These are phyloP conservation scores for Kitagawia praeruptora DNA, from an alignment of 129 eudicot genomes.

Conservation along the genomic window DNA sequence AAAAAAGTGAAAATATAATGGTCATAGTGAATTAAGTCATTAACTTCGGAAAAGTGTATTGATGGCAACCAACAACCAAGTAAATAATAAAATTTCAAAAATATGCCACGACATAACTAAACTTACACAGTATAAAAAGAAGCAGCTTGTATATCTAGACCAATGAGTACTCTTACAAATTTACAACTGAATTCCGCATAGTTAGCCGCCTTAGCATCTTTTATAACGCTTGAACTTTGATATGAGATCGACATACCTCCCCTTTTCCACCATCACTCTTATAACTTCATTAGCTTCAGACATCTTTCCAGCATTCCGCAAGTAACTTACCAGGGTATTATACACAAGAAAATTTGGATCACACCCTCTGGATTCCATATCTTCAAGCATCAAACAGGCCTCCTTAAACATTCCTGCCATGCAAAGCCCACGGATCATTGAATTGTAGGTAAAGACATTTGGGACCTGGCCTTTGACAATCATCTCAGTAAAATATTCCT, in stretches of 20 bases:
- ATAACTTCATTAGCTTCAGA: slow-evolving; percentile 64
- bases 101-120: background rate
- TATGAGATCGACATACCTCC: slow-evolving; percentile 52
- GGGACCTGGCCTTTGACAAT: slow-evolving; percentile 61
- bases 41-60: background rate
- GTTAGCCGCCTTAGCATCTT: slow-evolving; percentile 40
- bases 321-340: slow-evolving; percentile 61
- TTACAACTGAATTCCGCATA: slow-evolving; percentile 12
- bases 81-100: background rate
- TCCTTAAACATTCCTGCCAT: slow-evolving; percentile 59
- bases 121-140: slow-evolving; percentile 13
- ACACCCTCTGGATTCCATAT: slow-evolving; percentile 86
- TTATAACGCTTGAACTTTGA: slow-evolving; percentile 40
- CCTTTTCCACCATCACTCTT: slow-evolving; percentile 62
- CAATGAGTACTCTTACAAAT: slow-evolving; percentile 6
- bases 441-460: slow-evolving; percentile 79
- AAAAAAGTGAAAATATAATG: background rate
- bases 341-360: slow-evolving; percentile 89
- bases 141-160: slow-evolving; percentile 15
- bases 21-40: background rate
- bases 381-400: slow-evolving; percentile 74
- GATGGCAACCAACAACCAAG: background rate
- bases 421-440: slow-evolving; percentile 92
- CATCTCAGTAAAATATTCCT: slow-evolving; percentile 60
- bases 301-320: slow-evolving; percentile 62